A percentile compares a stretch with the other conserved stretches of the same genome.
Conservation (phyloP, 2,329 filamentous ascomycete species). For the Aspergillus felis region DNA sequence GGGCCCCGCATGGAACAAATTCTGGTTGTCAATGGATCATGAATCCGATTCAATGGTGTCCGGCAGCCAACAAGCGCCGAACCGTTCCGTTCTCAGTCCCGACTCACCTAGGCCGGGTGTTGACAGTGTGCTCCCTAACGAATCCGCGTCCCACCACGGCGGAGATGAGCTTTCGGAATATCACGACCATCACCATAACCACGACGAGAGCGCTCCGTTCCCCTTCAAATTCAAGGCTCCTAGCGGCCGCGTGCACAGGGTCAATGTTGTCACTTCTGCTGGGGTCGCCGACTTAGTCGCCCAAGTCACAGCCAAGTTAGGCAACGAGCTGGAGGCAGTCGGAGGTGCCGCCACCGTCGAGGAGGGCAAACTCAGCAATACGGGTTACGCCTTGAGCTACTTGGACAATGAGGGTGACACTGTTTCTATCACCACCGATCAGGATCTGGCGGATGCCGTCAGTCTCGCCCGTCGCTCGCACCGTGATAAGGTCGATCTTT, state of each 20-base stretch:
- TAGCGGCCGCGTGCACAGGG: conserved; percentile 84
- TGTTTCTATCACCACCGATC: conserved; percentile 93
- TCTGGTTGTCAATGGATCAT: conserved; percentile 94
- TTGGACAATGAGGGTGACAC: conserved; percentile 95
- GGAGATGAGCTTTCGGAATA: conserved; percentile 74
- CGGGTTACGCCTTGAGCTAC: conserved; percentile 90
- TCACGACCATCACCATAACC: conserved; percentile 56
- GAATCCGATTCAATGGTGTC: conserved; percentile 97
- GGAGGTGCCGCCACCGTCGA: conserved; percentile 76
- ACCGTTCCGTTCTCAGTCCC: conserved; percentile 77
- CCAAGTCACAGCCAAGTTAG: conserved; percentile 78
- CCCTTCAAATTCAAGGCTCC: conserved; percentile 99
- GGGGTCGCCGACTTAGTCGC: conserved; percentile 76
- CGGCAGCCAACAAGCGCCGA: conserved; percentile 70
- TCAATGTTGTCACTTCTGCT: conserved; percentile 77
- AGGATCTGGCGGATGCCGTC: conserved; percentile 88
- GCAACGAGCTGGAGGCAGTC: conserved; percentile 74
- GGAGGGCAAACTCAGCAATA: conserved; percentile 70
- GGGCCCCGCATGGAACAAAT: conserved; percentile 98
- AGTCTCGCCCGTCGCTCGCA: conserved; percentile 70
- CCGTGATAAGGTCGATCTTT: conserved; percentile 93
- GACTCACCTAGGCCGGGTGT: conserved; percentile 60
- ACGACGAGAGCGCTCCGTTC: conserved; percentile 70
- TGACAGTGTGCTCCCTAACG: conserved; percentile 85
- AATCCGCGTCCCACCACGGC: conserved; percentile 91